These are phyloP conservation scores for Amanita rimosa DNA, from an alignment of 768 basidiomycete species.

Conservation along the genomic window DNA sequence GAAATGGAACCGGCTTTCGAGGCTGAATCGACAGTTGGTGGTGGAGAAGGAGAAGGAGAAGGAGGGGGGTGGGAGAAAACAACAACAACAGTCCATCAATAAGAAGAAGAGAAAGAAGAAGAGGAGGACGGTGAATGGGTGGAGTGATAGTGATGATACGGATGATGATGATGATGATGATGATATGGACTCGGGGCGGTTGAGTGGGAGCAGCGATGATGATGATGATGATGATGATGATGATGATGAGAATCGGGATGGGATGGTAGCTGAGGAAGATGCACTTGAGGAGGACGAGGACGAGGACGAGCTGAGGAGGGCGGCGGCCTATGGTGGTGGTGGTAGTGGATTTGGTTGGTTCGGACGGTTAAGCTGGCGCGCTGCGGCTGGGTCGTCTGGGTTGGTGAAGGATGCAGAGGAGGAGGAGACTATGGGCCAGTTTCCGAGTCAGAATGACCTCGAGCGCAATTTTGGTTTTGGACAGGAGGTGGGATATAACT, in stretches of 20 bases:
- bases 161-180: conserved; percentile 5
- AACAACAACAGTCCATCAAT: background rate
- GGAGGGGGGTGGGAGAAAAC: conserved; percentile 1
- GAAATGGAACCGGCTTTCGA: conserved; percentile 23
- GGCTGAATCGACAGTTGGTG: conserved; percentile 22
- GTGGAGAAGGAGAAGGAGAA: conserved; percentile 4
- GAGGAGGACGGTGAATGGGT: conserved; percentile 9
- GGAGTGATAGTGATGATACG: conserved; percentile 6
- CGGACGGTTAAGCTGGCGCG: conserved; percentile 16
- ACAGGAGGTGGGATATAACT: conserved; percentile 8
- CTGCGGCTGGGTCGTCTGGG: conserved; percentile 6
- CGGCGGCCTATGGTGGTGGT: conserved; percentile 9
- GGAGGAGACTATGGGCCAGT: conserved; percentile 7
- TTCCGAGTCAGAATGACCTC: conserved; percentile 31
- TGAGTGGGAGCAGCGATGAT: too few relatives aligned
- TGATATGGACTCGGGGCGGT: conserved; percentile 7
- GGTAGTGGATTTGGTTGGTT: conserved; percentile 13
- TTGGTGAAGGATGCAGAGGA: conserved; percentile 13
- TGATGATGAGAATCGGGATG: conserved; percentile 10
- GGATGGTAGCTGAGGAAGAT: conserved; percentile 11
- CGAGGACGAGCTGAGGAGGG: background rate
- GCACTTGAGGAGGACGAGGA: background rate
- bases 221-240: conserved; percentile 11
- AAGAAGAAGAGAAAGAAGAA: conserved; percentile 11
- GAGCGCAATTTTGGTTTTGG: conserved; percentile 21